A percentile compares a stretch with the other conserved stretches of the same genome.
Conservation (phyloP, 352 stramenopile genomes). For the Pythium utonaiense region DNA sequence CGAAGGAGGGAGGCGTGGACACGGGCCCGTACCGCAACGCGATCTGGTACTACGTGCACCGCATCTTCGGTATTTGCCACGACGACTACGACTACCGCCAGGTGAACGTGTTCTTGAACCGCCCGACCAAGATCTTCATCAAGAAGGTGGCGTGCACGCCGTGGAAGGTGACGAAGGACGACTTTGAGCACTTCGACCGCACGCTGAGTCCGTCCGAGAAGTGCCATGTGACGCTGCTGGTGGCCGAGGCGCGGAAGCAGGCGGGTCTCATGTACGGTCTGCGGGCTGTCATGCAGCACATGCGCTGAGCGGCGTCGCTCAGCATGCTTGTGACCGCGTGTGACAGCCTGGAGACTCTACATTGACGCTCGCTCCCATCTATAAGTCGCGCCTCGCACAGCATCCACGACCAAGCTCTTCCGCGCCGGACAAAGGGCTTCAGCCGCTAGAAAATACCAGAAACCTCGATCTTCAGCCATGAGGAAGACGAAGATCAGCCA, state of each 20-base stretch:
- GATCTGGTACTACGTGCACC: constrained; percentile 87
- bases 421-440: not conserved
- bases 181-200: constrained; percentile 85
- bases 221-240: constrained; percentile 79
- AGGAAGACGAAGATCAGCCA: not conserved
- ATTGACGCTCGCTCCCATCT: not conserved
- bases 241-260: constrained; percentile 83
- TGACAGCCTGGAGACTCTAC: not conserved
- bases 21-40: constrained; percentile 78
- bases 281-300: constrained; percentile 84
- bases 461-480: not conserved
- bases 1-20: constrained; percentile 64
- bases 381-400: not conserved
- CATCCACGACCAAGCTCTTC: not conserved
- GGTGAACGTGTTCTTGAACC: constrained; percentile 80
- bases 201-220: constrained; percentile 79
- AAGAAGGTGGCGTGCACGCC: constrained; percentile 85
- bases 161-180: constrained; percentile 73
- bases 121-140: constrained; percentile 83
- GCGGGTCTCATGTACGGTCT: constrained; percentile 85
- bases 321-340: not conserved
- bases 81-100: constrained; percentile 87
- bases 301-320: constrained; percentile 44
- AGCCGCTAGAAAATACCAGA: not conserved
- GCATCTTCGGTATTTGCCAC: constrained; percentile 87